A percentile compares a stretch with the other conserved stretches of the same genome.
Evolutionary conservation across 805 yeast species (phyloP).

Genomic region (Barnettozyma populi): DNA sequence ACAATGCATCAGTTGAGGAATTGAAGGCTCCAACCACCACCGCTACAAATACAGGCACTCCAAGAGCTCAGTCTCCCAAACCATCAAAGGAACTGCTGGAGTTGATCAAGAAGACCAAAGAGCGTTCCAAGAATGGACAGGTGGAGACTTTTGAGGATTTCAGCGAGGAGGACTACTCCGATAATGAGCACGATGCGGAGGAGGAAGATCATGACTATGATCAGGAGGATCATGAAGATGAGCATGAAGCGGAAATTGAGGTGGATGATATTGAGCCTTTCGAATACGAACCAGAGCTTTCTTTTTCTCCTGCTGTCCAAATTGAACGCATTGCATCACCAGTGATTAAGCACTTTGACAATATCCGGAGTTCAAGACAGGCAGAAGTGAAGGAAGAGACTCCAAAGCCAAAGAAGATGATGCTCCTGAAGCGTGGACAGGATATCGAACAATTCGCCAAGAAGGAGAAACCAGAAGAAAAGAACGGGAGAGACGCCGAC

Average conservation of each 20-base stretch:
- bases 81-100: conserved; percentile 22
- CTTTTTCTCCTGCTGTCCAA: neutral
- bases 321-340: conserved; percentile 1
- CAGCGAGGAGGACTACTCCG: conserved; percentile 20
- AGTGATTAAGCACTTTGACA: conserved; percentile 1
- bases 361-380: neutral
- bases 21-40: neutral
- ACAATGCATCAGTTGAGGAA: neutral
- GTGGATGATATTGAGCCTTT: neutral
- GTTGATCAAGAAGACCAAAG: conserved; percentile 17
- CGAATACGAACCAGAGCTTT: conserved; percentile 3
- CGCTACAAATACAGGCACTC: neutral
- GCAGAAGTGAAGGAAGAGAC: neutral
- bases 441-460: conserved; percentile 19
- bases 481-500: conserved; percentile 5
- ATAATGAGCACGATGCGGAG: conserved; percentile 10
- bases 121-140: conserved; percentile 9
- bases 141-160: conserved; percentile 22
- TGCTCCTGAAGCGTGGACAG: conserved; percentile 34
- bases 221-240: neutral
- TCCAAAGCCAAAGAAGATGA: conserved; percentile 27
- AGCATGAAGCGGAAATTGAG: neutral
- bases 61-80: conserved; percentile 5
- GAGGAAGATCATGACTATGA: conserved; percentile 4
- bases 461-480: conserved; percentile 3